Conservation (phyloP, 169 alveolate species). For the Eimeria praecox region DNA sequence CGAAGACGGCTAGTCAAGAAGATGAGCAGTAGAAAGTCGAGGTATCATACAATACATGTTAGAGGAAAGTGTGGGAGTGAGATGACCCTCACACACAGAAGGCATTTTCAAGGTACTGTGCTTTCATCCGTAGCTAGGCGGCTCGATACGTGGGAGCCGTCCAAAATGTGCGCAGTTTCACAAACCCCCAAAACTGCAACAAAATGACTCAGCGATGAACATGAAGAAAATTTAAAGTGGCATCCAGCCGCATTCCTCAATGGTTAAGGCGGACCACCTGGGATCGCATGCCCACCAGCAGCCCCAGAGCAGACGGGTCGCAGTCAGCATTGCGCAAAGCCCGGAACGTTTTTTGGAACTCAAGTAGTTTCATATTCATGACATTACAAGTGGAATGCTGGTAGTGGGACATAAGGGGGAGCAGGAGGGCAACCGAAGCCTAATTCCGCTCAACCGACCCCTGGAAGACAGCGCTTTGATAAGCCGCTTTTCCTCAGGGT, state of each 20-base stretch:
- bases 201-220: background rate
- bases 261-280: background rate
- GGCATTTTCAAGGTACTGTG: background rate
- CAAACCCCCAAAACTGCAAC: background rate
- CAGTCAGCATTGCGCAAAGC: background rate
- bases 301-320: background rate
- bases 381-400: background rate
- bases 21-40: background rate
- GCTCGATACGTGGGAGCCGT: background rate
- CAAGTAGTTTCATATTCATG: background rate
- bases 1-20: background rate
- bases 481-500: background rate
- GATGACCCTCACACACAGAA: background rate
- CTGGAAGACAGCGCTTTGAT: background rate
- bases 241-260: background rate
- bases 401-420: background rate
- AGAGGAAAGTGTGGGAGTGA: background rate
- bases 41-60: background rate
- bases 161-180: background rate
- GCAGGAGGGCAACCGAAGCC: background rate
- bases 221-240: background rate
- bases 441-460: background rate
- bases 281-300: background rate
- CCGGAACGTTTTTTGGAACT: background rate
- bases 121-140: background rate